Evolutionary conservation across 2,329 filamentous ascomycete genomes (phyloP).

Genomic region (Hypoxylon sp.): DNA sequence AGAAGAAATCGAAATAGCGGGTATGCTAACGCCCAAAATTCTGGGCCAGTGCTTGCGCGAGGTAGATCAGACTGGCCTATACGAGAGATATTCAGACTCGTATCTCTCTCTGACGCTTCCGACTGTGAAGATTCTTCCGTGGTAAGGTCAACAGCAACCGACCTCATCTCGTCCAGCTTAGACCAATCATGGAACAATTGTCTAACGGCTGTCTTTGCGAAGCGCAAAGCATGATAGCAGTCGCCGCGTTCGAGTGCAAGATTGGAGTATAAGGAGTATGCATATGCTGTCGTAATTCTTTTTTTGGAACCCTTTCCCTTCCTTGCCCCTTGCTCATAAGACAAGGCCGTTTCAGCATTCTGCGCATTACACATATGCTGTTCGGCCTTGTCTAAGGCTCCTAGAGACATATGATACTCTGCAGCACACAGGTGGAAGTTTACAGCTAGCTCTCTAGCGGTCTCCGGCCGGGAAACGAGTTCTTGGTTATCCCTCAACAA

Average conservation of each 20-base stretch:
- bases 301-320: conserved; percentile 59
- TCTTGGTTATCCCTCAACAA: conserved; percentile 71
- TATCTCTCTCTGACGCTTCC: conserved; percentile 49
- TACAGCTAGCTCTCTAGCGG: conserved; percentile 60
- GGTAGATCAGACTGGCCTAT: conserved; percentile 45
- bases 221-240: conserved; percentile 69
- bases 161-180: conserved; percentile 62
- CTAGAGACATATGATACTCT: conserved; percentile 79
- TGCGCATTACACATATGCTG: conserved; percentile 60
- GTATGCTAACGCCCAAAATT: conserved; percentile 84
- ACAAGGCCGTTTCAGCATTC: conserved; percentile 53
- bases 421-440: conserved; percentile 78
- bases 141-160: conserved; percentile 31
- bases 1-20: conserved; percentile 79
- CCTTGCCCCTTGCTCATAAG: conserved; percentile 48
- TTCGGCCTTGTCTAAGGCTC: conserved; percentile 73
- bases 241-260: conserved; percentile 75
- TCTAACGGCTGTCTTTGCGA: conserved; percentile 71
- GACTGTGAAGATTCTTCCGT: conserved; percentile 50
- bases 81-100: conserved; percentile 51
- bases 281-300: conserved; percentile 71
- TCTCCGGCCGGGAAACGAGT: conserved; percentile 60
- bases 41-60: conserved; percentile 66
- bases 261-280: conserved; percentile 74
- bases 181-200: conserved; percentile 70